Percentiles rank a stretch among this genome's conserved stretches.
These are phyloP conservation scores for Amphicarpaea edgeworthii DNA, from an alignment of 306 rosid species.

Conservation along the genomic window DNA sequence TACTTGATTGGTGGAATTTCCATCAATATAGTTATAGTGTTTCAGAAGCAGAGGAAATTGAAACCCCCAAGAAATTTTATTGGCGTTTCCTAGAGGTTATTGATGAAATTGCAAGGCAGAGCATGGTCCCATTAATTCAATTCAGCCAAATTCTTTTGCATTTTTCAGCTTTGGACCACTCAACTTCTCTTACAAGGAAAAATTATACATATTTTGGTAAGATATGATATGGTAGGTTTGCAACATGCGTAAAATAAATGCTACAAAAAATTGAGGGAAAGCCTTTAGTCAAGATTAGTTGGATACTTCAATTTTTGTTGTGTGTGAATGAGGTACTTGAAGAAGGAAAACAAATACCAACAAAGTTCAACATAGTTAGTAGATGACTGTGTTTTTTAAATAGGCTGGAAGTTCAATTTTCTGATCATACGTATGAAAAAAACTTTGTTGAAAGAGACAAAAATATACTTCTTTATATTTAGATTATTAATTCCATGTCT, in stretches of 20 bases:
- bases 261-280: conserved; percentile 6
- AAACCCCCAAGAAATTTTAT: not conserved
- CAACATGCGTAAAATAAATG: conserved; percentile 7
- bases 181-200: conserved; percentile 46
- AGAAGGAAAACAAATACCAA: conserved; percentile 24
- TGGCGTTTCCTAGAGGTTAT: not conserved
- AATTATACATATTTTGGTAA: conserved; percentile 47
- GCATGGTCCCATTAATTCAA: conserved; percentile 51
- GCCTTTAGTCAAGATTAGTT: conserved; percentile 33
- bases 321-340: conserved; percentile 30
- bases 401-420: no score
- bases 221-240: conserved; percentile 42
- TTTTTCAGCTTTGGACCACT: conserved; percentile 34
- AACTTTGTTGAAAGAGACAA: no score
- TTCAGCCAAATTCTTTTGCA: conserved; percentile 23
- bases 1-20: conserved; percentile 10
- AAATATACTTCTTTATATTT: no score
- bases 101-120: conserved; percentile 2
- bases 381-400: no score
- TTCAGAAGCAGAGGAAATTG: not conserved
- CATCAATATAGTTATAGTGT: not conserved
- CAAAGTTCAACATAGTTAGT: no score
- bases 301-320: conserved; percentile 27
- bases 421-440: no score
- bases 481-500: no score